Conservation (phyloP, 352 stramenopile species). For the Phytopythium oedochilum region DNA sequence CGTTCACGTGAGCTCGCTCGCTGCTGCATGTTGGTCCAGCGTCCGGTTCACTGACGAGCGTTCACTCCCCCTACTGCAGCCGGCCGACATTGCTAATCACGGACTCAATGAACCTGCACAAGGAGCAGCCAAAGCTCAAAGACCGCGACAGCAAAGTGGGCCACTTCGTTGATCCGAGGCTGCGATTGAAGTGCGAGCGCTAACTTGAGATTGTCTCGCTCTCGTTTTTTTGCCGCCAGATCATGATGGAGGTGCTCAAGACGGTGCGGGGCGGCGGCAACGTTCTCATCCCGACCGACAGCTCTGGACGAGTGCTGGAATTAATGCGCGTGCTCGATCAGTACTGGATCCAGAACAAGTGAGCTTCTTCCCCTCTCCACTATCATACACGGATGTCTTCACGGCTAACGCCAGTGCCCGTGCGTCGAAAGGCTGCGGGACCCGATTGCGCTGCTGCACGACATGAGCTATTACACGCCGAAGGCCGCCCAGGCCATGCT, state of each 20-base stretch:
- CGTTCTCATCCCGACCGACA: slow-evolving; percentile 94
- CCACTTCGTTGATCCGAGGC: not conserved
- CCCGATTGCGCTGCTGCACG: slow-evolving; percentile 82
- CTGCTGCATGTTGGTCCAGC: not conserved
- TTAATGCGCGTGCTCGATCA: slow-evolving; percentile 93
- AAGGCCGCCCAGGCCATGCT: slow-evolving; percentile 88
- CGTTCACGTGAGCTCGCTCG: slow-evolving; percentile 70
- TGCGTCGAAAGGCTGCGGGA: slow-evolving; percentile 51
- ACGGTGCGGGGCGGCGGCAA: slow-evolving; percentile 91
- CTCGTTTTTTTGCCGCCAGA: slow-evolving; percentile 22
- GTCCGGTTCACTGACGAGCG: not conserved
- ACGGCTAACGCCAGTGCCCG: slow-evolving; percentile 1
- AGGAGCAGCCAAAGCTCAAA: slow-evolving; percentile 84
- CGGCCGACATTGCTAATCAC: slow-evolving; percentile 85
- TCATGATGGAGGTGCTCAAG: slow-evolving; percentile 93
- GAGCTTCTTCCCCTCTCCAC: not conserved
- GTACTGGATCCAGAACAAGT: slow-evolving; percentile 96
- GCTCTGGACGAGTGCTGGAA: slow-evolving; percentile 92
- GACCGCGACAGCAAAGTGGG: slow-evolving; percentile 79
- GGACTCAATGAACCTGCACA: slow-evolving; percentile 86
- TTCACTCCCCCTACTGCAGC: slow-evolving; percentile 15
- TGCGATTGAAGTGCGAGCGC: not conserved
- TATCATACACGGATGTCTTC: not conserved
- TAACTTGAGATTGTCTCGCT: not conserved
- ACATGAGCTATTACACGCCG: slow-evolving; percentile 88